These are phyloP conservation scores for Elsinoe batatas DNA, from an alignment of 2,329 filamentous ascomycete species.

Conservation along the genomic window DNA sequence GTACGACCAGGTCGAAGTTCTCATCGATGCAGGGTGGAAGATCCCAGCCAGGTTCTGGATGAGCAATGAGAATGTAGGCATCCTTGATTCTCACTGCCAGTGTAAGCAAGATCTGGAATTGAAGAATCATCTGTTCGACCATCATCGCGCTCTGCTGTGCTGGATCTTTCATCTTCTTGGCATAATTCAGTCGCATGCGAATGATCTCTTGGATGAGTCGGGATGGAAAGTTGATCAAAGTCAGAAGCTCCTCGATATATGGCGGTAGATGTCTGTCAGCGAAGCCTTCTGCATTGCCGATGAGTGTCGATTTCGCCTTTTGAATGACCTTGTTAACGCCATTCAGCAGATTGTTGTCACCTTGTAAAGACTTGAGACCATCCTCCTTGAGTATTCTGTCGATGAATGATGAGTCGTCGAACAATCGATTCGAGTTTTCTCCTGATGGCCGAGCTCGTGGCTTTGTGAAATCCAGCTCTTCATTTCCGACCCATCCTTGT, in stretches of 20 bases:
- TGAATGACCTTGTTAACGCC: constrained; percentile 77
- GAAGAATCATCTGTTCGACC: constrained; percentile 94
- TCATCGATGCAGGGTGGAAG: constrained; percentile 93
- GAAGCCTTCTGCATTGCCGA: constrained; percentile 75
- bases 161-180: constrained; percentile 89
- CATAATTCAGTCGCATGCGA: constrained; percentile 79
- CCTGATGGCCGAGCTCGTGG: constrained; percentile 56
- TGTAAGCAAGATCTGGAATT: constrained; percentile 87
- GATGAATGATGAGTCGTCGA: constrained; percentile 86
- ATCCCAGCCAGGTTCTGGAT: constrained; percentile 88
- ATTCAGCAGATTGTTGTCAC: constrained; percentile 71
- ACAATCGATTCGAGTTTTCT: constrained; percentile 57
- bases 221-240: constrained; percentile 93
- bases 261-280: constrained; percentile 82
- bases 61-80: constrained; percentile 72
- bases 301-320: constrained; percentile 87
- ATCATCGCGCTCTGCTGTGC: constrained; percentile 87
- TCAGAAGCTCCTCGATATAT: constrained; percentile 92
- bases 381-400: constrained; percentile 94
- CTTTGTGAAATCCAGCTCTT: constrained; percentile 82
- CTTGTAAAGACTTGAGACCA: constrained; percentile 81
- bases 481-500: constrained; percentile 94
- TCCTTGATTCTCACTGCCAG: constrained; percentile 88
- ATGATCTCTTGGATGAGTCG: constrained; percentile 95
- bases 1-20: constrained; percentile 80